Conservation (phyloP, 306 rosid genomes). For the Bauhinia variegata region DNA sequence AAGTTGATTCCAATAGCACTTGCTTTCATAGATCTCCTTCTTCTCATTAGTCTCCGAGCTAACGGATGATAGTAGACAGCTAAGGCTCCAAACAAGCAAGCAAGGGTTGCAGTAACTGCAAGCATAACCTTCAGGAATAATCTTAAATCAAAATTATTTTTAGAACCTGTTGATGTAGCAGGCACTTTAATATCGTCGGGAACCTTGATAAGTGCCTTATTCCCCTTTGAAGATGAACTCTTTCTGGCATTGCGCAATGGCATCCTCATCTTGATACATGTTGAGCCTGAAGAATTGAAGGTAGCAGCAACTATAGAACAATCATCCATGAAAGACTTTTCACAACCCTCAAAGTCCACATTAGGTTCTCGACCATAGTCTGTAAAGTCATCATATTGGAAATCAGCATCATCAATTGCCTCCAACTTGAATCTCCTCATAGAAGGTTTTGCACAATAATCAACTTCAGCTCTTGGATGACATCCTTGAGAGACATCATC, state of each 20-base stretch:
- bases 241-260: slow-evolving; percentile 43
- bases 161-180: not conserved
- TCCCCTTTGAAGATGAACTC: slow-evolving; percentile 43
- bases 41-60: slow-evolving; percentile 28
- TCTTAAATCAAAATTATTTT: slow-evolving; percentile 20
- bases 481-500: slow-evolving; percentile 35
- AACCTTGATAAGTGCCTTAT: slow-evolving; percentile 33
- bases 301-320: slow-evolving; percentile 41
- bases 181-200: not conserved
- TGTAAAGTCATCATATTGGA: not conserved
- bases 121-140: slow-evolving; percentile 31
- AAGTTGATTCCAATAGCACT: slow-evolving; percentile 42
- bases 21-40: slow-evolving; percentile 12
- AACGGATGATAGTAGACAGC: slow-evolving; percentile 39
- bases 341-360: slow-evolving; percentile 33
- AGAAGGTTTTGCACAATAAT: slow-evolving; percentile 29
- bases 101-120: slow-evolving; percentile 36
- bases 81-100: slow-evolving; percentile 36
- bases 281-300: slow-evolving; percentile 22
- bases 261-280: slow-evolving; percentile 34
- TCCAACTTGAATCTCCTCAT: slow-evolving; percentile 19
- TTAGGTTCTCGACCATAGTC: not conserved
- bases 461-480: slow-evolving; percentile 1
- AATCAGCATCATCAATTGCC: slow-evolving; percentile 42
- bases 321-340: slow-evolving; percentile 39